Conservation (phyloP, 2,329 filamentous ascomycete genomes). For the Thielaviopsis punctulata region DNA sequence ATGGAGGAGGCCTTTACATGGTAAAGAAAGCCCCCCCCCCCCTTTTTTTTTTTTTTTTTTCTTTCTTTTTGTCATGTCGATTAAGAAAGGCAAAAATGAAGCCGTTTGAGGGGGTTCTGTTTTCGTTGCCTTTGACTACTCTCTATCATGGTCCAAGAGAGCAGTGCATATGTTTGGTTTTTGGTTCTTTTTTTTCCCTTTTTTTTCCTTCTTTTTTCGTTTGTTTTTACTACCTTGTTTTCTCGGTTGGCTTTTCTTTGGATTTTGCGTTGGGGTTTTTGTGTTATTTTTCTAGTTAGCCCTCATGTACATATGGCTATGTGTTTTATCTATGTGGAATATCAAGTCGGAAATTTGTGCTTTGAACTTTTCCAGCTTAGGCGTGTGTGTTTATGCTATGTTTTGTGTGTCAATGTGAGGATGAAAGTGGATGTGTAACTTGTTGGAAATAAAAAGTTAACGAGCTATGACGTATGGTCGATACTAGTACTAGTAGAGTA, state of each 20-base stretch:
- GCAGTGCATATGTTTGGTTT: neutral
- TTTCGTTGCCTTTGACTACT: neutral
- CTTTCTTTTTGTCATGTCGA: conserved; percentile 1
- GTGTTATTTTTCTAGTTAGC: neutral
- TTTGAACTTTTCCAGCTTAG: too few relatives aligned
- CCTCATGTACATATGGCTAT: neutral
- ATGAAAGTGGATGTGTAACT: too few relatives aligned
- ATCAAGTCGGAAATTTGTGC: too few relatives aligned
- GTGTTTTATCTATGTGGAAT: neutral
- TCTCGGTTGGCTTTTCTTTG: neutral
- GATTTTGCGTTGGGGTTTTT: neutral
- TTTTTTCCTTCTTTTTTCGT: neutral
- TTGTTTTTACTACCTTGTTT: neutral
- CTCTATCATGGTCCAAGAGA: neutral
- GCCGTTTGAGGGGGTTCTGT: neutral
- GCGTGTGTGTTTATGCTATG: too few relatives aligned
- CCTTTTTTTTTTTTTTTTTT: neutral
- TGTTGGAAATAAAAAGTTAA: too few relatives aligned
- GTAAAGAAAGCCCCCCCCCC: conserved; percentile 20
- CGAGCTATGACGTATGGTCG: too few relatives aligned
- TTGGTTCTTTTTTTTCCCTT: neutral
- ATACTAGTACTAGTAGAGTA: too few relatives aligned
- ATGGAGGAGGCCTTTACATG: conserved; percentile 60
- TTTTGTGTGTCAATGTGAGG: too few relatives aligned
- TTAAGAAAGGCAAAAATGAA: neutral